Evolutionary conservation across 352 stramenopile species (phyloP).

Genomic region (Globisporangium alternatum): DNA sequence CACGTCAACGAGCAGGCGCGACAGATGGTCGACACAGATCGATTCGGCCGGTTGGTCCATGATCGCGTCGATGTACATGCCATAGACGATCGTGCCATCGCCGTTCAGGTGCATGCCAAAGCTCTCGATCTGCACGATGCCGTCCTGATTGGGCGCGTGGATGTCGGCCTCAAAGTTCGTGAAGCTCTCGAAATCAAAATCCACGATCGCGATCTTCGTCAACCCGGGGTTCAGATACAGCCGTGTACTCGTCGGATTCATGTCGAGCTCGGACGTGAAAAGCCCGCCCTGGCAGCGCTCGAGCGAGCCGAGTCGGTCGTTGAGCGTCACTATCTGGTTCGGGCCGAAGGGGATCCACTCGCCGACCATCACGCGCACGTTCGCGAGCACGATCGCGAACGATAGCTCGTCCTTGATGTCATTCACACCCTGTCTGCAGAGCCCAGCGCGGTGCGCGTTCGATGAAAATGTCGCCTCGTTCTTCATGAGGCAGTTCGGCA

Average conservation of each 20-base stretch:
- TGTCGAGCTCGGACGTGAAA: constrained; percentile 94
- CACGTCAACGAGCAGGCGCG: constrained; percentile 94
- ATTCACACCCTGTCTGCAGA: constrained; percentile 78
- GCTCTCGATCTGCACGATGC: constrained; percentile 96
- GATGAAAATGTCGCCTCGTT: constrained; percentile 92
- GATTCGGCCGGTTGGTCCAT: constrained; percentile 96
- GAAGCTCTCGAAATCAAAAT: constrained; percentile 97
- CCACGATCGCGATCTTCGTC: constrained; percentile 96
- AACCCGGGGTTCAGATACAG: constrained; percentile 87
- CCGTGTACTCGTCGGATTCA: constrained; percentile 72
- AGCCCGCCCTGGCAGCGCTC: constrained; percentile 96
- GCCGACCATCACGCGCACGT: constrained; percentile 95
- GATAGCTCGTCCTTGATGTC: constrained; percentile 93
- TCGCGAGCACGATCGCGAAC: constrained; percentile 96
- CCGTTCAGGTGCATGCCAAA: constrained; percentile 91
- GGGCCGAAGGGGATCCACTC: constrained; percentile 98
- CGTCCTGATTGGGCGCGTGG: constrained; percentile 89
- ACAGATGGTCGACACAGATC: constrained; percentile 96
- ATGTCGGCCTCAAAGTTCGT: constrained; percentile 99
- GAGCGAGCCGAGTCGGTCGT: constrained; percentile 94
- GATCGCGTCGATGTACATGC: constrained; percentile 93
- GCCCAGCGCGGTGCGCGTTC: constrained; percentile 90
- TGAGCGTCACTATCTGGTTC: constrained; percentile 97
- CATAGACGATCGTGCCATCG: constrained; percentile 82
- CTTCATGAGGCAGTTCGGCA: constrained; percentile 93